phyloP scores from a whole-genome alignment of 2,329 filamentous ascomycete genomes.

The Didymellaceae sp. region DNA sequence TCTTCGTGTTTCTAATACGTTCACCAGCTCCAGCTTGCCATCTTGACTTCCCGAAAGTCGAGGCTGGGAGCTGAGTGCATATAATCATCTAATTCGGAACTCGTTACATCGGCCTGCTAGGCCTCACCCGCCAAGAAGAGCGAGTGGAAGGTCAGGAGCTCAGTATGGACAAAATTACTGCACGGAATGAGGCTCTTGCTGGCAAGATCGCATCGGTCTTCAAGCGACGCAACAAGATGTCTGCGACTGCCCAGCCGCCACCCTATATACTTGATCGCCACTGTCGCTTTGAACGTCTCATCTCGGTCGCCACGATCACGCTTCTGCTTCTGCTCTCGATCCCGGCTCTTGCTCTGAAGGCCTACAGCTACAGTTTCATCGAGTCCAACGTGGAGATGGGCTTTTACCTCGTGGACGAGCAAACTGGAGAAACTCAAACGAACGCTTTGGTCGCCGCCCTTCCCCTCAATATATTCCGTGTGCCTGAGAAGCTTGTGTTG shows the following conservation, averaged over 20 bases:
- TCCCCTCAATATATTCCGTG: constrained; percentile 31
- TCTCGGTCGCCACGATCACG: constrained; percentile 4
- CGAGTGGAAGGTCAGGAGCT: background rate
- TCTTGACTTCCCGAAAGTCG: constrained; percentile 13
- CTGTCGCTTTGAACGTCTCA: constrained; percentile 3
- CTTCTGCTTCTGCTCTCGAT: constrained; percentile 10
- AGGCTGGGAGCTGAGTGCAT: constrained; percentile 6
- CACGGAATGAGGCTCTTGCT: constrained; percentile 15
- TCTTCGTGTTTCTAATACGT: constrained; percentile 19
- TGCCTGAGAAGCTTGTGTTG: constrained; percentile 25
- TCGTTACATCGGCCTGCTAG: background rate
- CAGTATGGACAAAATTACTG: constrained; percentile 22
- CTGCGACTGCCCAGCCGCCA: constrained; percentile 17
- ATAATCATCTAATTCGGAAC: constrained; percentile 13
- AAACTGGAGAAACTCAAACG: constrained; percentile 14
- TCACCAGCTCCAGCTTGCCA: constrained; percentile 9
- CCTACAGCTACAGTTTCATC: constrained; percentile 42
- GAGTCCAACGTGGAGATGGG: constrained; percentile 41
- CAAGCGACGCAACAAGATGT: constrained; percentile 15
- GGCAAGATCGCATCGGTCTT: constrained; percentile 23
- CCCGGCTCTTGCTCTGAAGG: constrained; percentile 32
- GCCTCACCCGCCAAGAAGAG: background rate
- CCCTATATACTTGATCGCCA: constrained; percentile 1
- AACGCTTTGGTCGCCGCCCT: constrained; percentile 38
- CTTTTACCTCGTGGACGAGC: constrained; percentile 34